A percentile compares a stretch with the other conserved stretches of the same genome.
Conservation (phyloP, 2,329 filamentous ascomycete species). For the Tolypocladium ophioglossoides region DNA sequence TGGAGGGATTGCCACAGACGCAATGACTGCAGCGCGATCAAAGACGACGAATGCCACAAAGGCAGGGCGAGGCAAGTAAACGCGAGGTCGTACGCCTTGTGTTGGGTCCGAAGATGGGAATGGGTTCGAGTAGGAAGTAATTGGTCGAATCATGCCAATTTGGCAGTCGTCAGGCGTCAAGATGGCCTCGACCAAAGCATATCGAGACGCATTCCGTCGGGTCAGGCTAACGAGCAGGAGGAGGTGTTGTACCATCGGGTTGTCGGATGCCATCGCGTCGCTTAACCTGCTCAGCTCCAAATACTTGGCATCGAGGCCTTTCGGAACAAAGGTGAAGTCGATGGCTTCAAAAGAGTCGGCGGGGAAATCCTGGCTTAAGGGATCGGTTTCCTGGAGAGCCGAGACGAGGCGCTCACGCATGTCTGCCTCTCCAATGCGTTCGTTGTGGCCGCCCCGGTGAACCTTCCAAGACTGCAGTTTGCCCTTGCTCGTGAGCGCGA, state of each 20-base stretch:
- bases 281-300: slow-evolving; percentile 38
- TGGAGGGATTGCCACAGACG: slow-evolving; percentile 57
- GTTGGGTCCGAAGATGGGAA: slow-evolving; percentile 25
- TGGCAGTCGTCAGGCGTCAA: slow-evolving; percentile 42
- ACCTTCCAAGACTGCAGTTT: slow-evolving; percentile 79
- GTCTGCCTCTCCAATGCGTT: slow-evolving; percentile 62
- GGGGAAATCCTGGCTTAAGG: slow-evolving; percentile 35
- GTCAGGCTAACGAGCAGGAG: slow-evolving; percentile 51
- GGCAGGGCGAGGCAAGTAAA: slow-evolving; percentile 70
- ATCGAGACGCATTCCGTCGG: slow-evolving; percentile 44
- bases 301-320: slow-evolving; percentile 38
- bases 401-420: slow-evolving; percentile 52
- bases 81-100: slow-evolving; percentile 40
- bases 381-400: slow-evolving; percentile 47
- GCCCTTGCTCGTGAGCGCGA: slow-evolving; percentile 68
- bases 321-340: slow-evolving; percentile 65
- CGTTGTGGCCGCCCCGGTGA: slow-evolving; percentile 76
- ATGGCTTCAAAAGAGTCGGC: slow-evolving; percentile 59
- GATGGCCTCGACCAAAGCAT: slow-evolving; percentile 64
- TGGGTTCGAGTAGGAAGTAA: slow-evolving; percentile 53
- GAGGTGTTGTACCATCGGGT: slow-evolving; percentile 45
- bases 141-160: slow-evolving; percentile 56
- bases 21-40: slow-evolving; percentile 64
- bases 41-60: slow-evolving; percentile 78
- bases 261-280: slow-evolving; percentile 37